Conservation (phyloP, 805 yeast genomes). For the Ogataea neopini region DNA sequence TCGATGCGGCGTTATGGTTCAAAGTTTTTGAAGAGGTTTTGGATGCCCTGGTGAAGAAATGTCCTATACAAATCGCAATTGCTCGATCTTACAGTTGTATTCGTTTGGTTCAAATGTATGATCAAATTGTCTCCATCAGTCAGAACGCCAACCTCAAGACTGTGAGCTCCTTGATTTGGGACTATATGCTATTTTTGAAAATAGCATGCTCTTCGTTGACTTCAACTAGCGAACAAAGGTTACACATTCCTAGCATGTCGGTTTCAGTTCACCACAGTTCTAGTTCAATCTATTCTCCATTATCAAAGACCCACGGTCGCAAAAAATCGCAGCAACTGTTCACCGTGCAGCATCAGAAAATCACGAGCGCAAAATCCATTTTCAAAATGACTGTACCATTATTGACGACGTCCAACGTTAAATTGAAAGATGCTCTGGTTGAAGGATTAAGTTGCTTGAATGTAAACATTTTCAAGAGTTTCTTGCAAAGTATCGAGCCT, state of each 20-base stretch:
- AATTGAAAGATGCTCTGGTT: constrained; percentile 84
- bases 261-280: constrained; percentile 14
- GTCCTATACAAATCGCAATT: constrained; percentile 92
- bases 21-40: constrained; percentile 78
- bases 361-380: constrained; percentile 88
- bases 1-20: constrained; percentile 96
- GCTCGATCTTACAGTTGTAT: constrained; percentile 91
- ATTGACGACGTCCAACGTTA: constrained; percentile 64
- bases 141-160: constrained; percentile 35
- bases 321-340: constrained; percentile 78
- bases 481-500: constrained; percentile 72
- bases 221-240: constrained; percentile 80
- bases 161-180: constrained; percentile 35
- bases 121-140: constrained; percentile 58
- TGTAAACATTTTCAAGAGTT: constrained; percentile 80
- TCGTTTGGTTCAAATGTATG: constrained; percentile 82
- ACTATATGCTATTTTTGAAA: constrained; percentile 68
- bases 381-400: constrained; percentile 87
- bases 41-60: constrained; percentile 67
- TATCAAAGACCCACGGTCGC: constrained; percentile 60
- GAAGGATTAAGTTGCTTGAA: constrained; percentile 87
- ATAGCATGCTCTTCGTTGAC: constrained; percentile 93
- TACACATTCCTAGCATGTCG: constrained; percentile 53
- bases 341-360: constrained; percentile 84
- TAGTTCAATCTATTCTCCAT: constrained; percentile 40